Conservation (phyloP, 441 rosid species). For the Capsella rubella region DNA sequence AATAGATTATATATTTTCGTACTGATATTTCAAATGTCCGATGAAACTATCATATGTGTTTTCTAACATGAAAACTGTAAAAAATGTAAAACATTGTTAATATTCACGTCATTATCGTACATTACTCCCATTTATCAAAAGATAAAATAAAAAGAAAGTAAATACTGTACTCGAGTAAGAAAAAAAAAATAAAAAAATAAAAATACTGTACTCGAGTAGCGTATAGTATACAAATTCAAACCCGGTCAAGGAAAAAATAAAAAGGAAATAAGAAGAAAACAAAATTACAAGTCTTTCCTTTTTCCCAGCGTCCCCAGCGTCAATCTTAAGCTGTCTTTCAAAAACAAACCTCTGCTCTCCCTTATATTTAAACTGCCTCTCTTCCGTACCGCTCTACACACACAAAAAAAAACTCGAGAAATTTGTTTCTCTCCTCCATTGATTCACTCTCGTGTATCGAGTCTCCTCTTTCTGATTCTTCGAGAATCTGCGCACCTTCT, state of each 20-base stretch:
- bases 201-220: neutral
- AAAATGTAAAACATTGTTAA: too few relatives aligned
- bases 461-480: constrained; percentile 25
- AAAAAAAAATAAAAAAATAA: too few relatives aligned
- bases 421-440: constrained; percentile 30
- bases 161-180: neutral
- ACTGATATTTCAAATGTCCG: too few relatives aligned
- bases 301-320: constrained; percentile 57
- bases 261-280: constrained; percentile 27
- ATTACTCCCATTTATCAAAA: too few relatives aligned
- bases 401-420: constrained; percentile 34
- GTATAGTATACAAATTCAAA: neutral
- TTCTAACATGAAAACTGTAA: too few relatives aligned
- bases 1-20: too few relatives aligned
- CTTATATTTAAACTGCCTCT: constrained; percentile 26
- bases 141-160: neutral
- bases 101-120: too few relatives aligned
- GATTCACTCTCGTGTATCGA: constrained; percentile 9
- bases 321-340: constrained; percentile 72
- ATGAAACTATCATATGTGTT: too few relatives aligned
- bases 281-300: constrained; percentile 44
- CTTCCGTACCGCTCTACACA: constrained; percentile 20
- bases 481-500: constrained; percentile 28
- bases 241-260: constrained; percentile 2
- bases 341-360: constrained; percentile 3